Evolutionary conservation across 371 early-diverging fungal species (phyloP), one percentile per base, ranked within the genome.

Genomic region (Cokeromyces recurvatus): DNA sequence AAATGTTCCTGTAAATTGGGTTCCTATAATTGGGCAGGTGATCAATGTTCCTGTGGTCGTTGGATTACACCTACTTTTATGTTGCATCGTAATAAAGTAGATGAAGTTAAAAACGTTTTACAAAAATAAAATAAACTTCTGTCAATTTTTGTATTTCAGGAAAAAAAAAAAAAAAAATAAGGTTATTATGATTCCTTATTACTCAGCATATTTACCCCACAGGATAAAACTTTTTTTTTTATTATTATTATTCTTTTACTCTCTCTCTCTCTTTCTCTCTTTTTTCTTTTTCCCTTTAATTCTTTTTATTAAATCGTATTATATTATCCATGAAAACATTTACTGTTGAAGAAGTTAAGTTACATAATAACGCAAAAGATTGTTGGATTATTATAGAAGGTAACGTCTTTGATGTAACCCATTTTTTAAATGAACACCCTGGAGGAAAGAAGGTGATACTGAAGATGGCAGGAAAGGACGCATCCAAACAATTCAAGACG

Each of bases 301-400:
- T n/a, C n/a, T n/a, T n/a, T n/a, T n/a, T n/a, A n/a, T n/a, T n/a
- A n/a, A n/a, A n/a, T n/a, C n/a, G n/a, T n/a, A n/a, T n/a, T n/a
- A n/a, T n/a, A n/a, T n/a, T n/a, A n/a, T n/a, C n/a, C n/a, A 59
- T 51, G 35, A 70, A 70, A 46, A 46, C 34, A n/a, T 76, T 70
- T 63, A 82, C 88, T 2, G 56, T 69, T 8, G 82, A 82, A 23
- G 91, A 94, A 44, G 73, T 95, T 14, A 68, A 78, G 14, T 51
- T 68, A 53, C 94, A 95, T 61, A 81, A 73, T 31, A 62, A 63
- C 36, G 14, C 35, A 15, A 15, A 34, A 14, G 35, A 34, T 15
- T 34, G 87, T 61, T 98, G 99, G 98, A 87, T 95, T 56, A 87
- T 92, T 31, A 65, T 96, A 32, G 78, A 85, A 40, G 90, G 47